A percentile compares a stretch with the other conserved stretches of the same genome.
phyloP scores from a whole-genome alignment of 441 rosid genomes.

The Theobroma grandiflorum region DNA sequence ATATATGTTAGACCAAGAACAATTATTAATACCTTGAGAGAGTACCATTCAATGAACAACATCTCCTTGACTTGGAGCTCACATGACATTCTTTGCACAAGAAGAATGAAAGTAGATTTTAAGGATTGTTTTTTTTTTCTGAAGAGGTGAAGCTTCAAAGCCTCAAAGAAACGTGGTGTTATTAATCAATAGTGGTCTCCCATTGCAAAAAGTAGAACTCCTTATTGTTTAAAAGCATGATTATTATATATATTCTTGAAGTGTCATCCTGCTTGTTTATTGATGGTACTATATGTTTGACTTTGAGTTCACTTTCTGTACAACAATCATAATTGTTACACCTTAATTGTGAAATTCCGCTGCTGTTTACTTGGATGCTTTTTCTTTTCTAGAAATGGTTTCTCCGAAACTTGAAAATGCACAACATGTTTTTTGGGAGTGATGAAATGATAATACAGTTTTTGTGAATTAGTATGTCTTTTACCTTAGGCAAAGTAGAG shows the following conservation, averaged over 20 bases:
- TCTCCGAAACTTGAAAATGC: background rate
- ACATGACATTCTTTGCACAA: too few species aligned
- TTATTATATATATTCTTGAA: background rate
- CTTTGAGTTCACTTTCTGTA: background rate
- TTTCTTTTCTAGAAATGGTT: background rate
- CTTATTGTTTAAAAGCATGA: background rate
- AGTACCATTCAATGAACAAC: too few species aligned
- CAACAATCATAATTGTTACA: background rate
- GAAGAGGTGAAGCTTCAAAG: background rate
- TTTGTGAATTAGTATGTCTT: background rate
- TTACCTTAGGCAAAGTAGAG: background rate
- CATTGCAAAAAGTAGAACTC: background rate
- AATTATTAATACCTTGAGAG: too few species aligned
- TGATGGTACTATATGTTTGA: background rate
- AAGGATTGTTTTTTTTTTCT: too few species aligned
- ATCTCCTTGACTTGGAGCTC: too few species aligned
- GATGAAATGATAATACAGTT: background rate
- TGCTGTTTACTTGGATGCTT: background rate
- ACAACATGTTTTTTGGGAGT: background rate
- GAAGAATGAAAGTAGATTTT: background rate
- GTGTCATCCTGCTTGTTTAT: background rate
- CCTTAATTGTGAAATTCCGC: background rate
- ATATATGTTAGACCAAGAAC: too few species aligned
- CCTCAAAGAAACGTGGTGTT: background rate
- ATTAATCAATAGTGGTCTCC: background rate